phyloP scores from a whole-genome alignment of 2,329 filamentous ascomycete species.

The Phoma sp. region DNA sequence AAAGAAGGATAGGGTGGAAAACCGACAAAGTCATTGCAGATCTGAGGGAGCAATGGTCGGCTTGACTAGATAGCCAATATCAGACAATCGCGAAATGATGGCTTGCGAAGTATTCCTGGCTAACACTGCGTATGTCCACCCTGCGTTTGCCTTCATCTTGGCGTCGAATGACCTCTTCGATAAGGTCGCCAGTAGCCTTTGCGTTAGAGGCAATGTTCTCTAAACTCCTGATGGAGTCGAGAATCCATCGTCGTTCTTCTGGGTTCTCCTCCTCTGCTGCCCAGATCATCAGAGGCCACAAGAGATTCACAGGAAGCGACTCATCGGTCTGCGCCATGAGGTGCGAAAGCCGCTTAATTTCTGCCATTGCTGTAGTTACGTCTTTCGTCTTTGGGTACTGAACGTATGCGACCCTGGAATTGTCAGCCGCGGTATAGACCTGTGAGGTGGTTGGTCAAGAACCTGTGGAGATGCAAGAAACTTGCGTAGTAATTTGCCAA shows the following conservation, averaged over 20 bases:
- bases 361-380: conserved; percentile 55
- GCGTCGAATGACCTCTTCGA: conserved; percentile 48
- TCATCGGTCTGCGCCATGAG: conserved; percentile 55
- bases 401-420: conserved; percentile 59
- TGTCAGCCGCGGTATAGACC: too few relatives aligned
- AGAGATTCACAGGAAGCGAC: conserved; percentile 61
- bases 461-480: conserved; percentile 60
- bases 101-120: conserved; percentile 56
- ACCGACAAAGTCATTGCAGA: conserved; percentile 35
- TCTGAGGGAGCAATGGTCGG: conserved; percentile 33
- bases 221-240: conserved; percentile 53
- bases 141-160: conserved; percentile 47
- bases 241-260: conserved; percentile 59
- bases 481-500: conserved; percentile 63
- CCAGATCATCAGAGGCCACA: conserved; percentile 64
- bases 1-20: conserved; percentile 34
- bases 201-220: conserved; percentile 50
- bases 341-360: conserved; percentile 56
- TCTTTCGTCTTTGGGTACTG: conserved; percentile 60
- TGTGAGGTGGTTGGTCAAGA: too few relatives aligned
- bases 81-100: conserved; percentile 61
- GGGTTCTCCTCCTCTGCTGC: conserved; percentile 61
- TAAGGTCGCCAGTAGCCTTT: conserved; percentile 47
- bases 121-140: conserved; percentile 49
- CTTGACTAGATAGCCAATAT: conserved; percentile 11